Evolutionary conservation across 768 basidiomycete species (phyloP).

Genomic region (Brasilioporus rufonigricans): DNA sequence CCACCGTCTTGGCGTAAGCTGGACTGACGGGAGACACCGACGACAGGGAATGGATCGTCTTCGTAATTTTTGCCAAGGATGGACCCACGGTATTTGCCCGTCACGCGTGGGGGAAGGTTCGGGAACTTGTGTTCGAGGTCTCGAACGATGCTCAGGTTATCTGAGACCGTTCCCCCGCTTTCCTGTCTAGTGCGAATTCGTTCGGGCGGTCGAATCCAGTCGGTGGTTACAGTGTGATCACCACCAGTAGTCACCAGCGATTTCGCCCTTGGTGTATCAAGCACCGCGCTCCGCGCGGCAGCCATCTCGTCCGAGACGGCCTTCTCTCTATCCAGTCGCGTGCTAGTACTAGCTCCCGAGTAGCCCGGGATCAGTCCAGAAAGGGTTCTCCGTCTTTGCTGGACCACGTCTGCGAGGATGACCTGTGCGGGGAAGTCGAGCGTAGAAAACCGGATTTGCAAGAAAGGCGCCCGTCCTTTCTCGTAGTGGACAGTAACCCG

Average conservation of each 20-base stretch:
- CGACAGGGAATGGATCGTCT: conserved; percentile 21
- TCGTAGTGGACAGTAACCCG: conserved; percentile 52
- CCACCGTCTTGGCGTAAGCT: conserved; percentile 13
- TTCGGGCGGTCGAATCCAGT: conserved; percentile 15
- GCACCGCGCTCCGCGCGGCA: neutral
- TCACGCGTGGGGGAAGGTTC: conserved; percentile 39
- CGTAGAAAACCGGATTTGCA: conserved; percentile 55
- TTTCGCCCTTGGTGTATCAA: conserved; percentile 12
- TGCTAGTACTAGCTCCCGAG: neutral
- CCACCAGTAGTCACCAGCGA: conserved; percentile 1
- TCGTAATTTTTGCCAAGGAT: conserved; percentile 22
- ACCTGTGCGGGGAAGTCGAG: conserved; percentile 40
- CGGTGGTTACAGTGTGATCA: neutral
- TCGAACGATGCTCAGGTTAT: conserved; percentile 45
- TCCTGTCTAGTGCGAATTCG: conserved; percentile 9
- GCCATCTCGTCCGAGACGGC: conserved; percentile 12
- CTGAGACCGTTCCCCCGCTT: conserved; percentile 35
- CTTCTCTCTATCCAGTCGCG: neutral
- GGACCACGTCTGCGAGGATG: conserved; percentile 11
- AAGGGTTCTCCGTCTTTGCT: conserved; percentile 15
- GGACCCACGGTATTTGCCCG: conserved; percentile 27
- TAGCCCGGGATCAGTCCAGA: conserved; percentile 6
- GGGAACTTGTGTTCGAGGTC: conserved; percentile 57
- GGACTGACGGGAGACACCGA: conserved; percentile 25
- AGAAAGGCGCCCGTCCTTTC: conserved; percentile 43